A percentile compares a stretch with the other conserved stretches of the same genome.
phyloP scores from a whole-genome alignment of 2,329 filamentous ascomycete genomes.

The Periglandula ipomoeae region DNA sequence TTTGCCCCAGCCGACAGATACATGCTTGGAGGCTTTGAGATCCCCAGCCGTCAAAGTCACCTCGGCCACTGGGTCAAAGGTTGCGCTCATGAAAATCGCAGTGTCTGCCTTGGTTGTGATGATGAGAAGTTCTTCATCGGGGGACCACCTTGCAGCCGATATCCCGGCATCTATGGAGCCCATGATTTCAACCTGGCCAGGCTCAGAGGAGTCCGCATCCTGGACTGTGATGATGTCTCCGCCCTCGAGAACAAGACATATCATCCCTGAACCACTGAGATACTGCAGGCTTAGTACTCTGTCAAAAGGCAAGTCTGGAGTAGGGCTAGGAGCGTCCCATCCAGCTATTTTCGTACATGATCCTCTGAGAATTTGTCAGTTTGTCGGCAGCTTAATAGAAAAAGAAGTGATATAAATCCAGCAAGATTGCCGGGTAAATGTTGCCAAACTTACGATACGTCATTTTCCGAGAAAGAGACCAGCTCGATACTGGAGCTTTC shows the following conservation, averaged over 20 bases:
- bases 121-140: slow-evolving; percentile 83
- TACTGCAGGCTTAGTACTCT: slow-evolving; percentile 71
- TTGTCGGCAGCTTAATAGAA: neutral
- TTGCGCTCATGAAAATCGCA: slow-evolving; percentile 83
- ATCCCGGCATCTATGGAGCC: slow-evolving; percentile 92
- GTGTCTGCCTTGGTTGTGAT: slow-evolving; percentile 73
- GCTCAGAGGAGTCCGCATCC: slow-evolving; percentile 41
- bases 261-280: slow-evolving; percentile 69
- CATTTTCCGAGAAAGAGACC: slow-evolving; percentile 39
- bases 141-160: slow-evolving; percentile 82
- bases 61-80: slow-evolving; percentile 77
- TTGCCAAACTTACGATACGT: slow-evolving; percentile 15
- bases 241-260: slow-evolving; percentile 76
- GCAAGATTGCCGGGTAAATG: neutral
- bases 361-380: neutral
- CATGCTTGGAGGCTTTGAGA: slow-evolving; percentile 80
- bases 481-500: slow-evolving; percentile 66
- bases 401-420: neutral
- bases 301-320: slow-evolving; percentile 67
- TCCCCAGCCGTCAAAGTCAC: slow-evolving; percentile 65
- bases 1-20: slow-evolving; percentile 97
- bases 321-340: slow-evolving; percentile 81
- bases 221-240: slow-evolving; percentile 84
- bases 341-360: slow-evolving; percentile 51
- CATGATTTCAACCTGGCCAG: slow-evolving; percentile 83